phyloP scores from a whole-genome alignment of 352 stramenopile genomes.

The Phytopythium boreale region DNA sequence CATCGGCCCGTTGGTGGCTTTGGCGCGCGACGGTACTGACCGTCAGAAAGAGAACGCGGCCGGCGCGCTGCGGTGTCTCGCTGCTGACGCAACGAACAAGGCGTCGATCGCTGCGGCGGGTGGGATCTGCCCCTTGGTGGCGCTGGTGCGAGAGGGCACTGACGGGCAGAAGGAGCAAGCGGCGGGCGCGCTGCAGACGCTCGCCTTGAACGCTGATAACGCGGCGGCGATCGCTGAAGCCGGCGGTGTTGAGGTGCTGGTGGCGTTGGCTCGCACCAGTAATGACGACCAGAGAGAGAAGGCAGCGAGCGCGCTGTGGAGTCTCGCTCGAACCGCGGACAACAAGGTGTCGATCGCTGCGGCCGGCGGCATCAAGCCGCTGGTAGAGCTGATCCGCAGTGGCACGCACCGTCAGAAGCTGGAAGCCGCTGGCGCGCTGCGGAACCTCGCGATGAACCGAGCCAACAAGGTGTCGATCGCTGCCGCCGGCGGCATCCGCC shows the following conservation, averaged over 20 bases:
- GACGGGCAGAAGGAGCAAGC: not conserved
- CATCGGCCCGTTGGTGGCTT: not conserved
- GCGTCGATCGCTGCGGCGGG: not conserved
- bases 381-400: not conserved
- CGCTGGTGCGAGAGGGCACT: not conserved
- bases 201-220: not conserved
- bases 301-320: not conserved
- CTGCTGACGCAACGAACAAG: not conserved
- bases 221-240: not conserved
- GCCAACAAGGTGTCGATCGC: constrained; percentile 4
- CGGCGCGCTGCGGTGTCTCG: not conserved
- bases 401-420: not conserved
- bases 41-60: not conserved
- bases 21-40: not conserved
- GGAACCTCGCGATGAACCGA: not conserved
- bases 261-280: not conserved
- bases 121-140: not conserved
- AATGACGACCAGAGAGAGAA: not conserved
- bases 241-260: not conserved
- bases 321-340: not conserved
- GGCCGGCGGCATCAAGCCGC: not conserved
- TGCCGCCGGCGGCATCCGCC: not conserved
- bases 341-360: not conserved
- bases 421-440: not conserved
- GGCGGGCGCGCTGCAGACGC: not conserved